These are phyloP conservation scores for Kazachstania bromeliacearum DNA, from an alignment of 805 yeast species.

Conservation along the genomic window DNA sequence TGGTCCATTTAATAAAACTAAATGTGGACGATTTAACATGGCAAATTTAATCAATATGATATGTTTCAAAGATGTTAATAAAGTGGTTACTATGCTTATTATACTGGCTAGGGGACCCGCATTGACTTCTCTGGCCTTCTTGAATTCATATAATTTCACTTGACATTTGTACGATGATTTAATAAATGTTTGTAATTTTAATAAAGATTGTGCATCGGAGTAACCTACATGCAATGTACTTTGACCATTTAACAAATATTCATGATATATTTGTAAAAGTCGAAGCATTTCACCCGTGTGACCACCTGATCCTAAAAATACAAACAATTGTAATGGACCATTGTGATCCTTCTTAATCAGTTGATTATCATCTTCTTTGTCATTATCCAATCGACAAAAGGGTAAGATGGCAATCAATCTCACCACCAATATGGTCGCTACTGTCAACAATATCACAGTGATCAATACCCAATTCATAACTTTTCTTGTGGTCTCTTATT, in stretches of 20 bases:
- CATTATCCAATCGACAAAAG: conserved; percentile 6
- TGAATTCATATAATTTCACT: conserved; percentile 18
- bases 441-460: conserved; percentile 4
- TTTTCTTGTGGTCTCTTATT: not conserved
- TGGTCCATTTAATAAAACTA: conserved; percentile 32
- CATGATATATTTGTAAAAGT: conserved; percentile 36
- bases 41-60: conserved; percentile 12
- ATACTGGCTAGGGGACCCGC: conserved; percentile 28
- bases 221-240: conserved; percentile 33
- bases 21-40: conserved; percentile 17
- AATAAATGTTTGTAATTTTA: conserved; percentile 28
- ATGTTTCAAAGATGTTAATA: conserved; percentile 16
- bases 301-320: conserved; percentile 91
- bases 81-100: conserved; percentile 28
- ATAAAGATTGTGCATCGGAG: conserved; percentile 31
- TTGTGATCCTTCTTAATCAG: not conserved
- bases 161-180: conserved; percentile 5
- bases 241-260: conserved; percentile 37
- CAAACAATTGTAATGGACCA: conserved; percentile 33
- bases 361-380: not conserved
- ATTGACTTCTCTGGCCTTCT: conserved; percentile 33
- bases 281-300: conserved; percentile 95
- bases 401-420: conserved; percentile 16
- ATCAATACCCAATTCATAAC: conserved; percentile 1
- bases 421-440: conserved; percentile 7